These are phyloP conservation scores for Solidago caesia DNA, from an alignment of 129 eudicot genomes.

Conservation along the genomic window DNA sequence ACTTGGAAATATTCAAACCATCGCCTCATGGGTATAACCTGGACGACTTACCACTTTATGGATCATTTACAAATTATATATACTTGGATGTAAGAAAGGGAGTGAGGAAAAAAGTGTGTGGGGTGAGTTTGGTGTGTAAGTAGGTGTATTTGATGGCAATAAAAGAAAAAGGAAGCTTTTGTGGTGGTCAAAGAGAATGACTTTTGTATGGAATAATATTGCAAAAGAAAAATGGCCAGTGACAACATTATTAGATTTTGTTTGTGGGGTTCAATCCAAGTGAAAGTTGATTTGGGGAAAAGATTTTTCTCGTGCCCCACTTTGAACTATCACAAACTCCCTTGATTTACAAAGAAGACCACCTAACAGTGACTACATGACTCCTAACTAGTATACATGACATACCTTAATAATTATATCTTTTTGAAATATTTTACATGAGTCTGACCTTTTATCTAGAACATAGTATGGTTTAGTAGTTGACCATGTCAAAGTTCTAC, in stretches of 20 bases:
- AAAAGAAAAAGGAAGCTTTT: slow-evolving; percentile 22
- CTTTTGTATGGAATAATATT: slow-evolving; percentile 23
- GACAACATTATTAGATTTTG: slow-evolving; percentile 15
- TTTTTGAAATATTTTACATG: background rate
- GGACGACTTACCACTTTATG: no score
- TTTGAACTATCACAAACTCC: slow-evolving; percentile 26
- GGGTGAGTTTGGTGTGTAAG: slow-evolving; percentile 36
- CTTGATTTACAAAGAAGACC: slow-evolving; percentile 16
- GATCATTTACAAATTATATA: background rate
- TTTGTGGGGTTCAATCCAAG: slow-evolving; percentile 25
- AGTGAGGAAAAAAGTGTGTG: slow-evolving; percentile 17
- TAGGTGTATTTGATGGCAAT: slow-evolving; percentile 38
- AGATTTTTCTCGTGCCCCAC: slow-evolving; percentile 24
- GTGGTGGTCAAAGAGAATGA: slow-evolving; percentile 33
- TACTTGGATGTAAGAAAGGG: slow-evolving; percentile 8
- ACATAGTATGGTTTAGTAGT: background rate
- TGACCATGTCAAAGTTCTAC: background rate
- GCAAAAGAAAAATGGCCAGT: slow-evolving; percentile 23
- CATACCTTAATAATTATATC: background rate
- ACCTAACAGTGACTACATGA: slow-evolving; percentile 18
- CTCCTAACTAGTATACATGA: background rate
- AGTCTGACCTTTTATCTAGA: background rate
- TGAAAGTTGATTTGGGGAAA: slow-evolving; percentile 25
- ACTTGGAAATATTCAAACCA: no score
- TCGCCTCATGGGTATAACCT: no score